Base-by-base conservation (phyloP, 2,329 filamentous ascomycete genomes). In the Emericellopsis atlantica region DNA sequence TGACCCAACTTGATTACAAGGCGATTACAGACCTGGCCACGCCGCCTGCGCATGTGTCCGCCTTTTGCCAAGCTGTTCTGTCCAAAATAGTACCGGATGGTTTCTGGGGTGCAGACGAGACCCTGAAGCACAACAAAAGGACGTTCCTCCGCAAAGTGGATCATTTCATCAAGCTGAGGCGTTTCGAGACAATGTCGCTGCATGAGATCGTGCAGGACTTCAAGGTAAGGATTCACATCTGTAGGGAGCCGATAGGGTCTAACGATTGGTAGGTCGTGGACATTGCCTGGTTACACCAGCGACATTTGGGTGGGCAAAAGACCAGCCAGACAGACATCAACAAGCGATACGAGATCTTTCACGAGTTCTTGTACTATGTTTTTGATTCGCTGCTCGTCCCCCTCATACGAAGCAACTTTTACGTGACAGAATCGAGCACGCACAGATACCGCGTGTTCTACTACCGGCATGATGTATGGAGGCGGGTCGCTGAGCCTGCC, bases 381-480 rank as follows among this genome's bases (percentile, higher is more conserved):
- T 92, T 98, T 52, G 92, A 98, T 59, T 95, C 89, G 0, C 69
- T 95, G 18, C 55, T 98, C 42, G 84, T 96, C 50, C 90, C 92
- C 9, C 69, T 98, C 7, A 74, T 96, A 37, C 78, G 85, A 29
- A 79, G 76, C 46, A 89, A 92, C 52, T 98, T 98, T 53, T 90
- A 96, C 54, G 84, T 95, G 32, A 98, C 92, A 0, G 92, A 98
- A 57, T 92, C 88, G 0, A 88, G 78, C 46, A 68, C 70, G 1
- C 78, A 95, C 54, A 79, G 82, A 14, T 87, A 92, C 51, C 77
- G 79, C 23, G 64, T 96, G 1, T 95, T 94, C 58, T 98, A 87
- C 61, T 96, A 95, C 55, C 83, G 90, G 4, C 92, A 98, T 48
- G 92, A 98, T 58, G 70, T 92, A 9, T 98, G 92, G 92, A 77